Evolutionary conservation across 495 filamentous ascomycete genomes (phyloP).

Genomic region (Aspergillus baeticus): DNA sequence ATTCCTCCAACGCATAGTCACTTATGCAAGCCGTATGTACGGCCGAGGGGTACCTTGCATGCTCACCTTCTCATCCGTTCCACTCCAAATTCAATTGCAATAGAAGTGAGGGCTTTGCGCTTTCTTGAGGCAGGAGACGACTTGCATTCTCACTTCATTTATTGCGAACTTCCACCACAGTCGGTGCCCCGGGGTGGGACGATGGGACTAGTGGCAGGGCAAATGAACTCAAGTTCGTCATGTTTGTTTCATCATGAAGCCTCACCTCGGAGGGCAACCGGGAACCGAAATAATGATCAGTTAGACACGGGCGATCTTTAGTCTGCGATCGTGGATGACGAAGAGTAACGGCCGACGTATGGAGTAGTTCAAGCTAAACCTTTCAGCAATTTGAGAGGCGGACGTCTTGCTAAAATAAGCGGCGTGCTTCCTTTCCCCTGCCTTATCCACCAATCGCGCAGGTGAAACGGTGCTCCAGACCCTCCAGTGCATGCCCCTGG

Average conservation of each 20-base stretch:
- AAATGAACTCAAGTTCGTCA: conserved; percentile 12
- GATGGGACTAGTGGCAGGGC: conserved; percentile 1
- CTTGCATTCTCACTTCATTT: background rate
- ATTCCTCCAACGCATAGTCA: conserved; percentile 6
- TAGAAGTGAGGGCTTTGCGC: background rate
- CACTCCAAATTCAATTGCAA: conserved; percentile 2
- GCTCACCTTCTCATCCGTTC: background rate
- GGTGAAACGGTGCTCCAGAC: conserved; percentile 23
- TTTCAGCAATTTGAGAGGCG: conserved; percentile 14
- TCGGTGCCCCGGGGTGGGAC: too few species aligned
- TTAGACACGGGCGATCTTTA: conserved; percentile 17
- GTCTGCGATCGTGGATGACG: conserved; percentile 15
- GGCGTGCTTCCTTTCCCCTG: conserved; percentile 11
- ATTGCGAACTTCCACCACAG: too few species aligned
- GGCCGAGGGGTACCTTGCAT: conserved; percentile 20
- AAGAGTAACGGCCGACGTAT: conserved; percentile 5
- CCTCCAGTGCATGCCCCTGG: conserved; percentile 22
- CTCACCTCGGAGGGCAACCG: background rate
- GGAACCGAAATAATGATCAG: background rate
- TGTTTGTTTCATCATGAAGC: background rate
- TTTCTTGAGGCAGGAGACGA: background rate
- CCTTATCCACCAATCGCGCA: conserved; percentile 21
- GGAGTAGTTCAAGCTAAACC: conserved; percentile 14
- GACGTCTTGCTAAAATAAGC: conserved; percentile 15
- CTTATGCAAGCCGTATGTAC: conserved; percentile 16